A percentile compares a stretch with the other conserved stretches of the same genome.
Evolutionary conservation across 1,284 basidiomycete species (phyloP).

Genomic region (Cutaneotrichosporon mucoides): DNA sequence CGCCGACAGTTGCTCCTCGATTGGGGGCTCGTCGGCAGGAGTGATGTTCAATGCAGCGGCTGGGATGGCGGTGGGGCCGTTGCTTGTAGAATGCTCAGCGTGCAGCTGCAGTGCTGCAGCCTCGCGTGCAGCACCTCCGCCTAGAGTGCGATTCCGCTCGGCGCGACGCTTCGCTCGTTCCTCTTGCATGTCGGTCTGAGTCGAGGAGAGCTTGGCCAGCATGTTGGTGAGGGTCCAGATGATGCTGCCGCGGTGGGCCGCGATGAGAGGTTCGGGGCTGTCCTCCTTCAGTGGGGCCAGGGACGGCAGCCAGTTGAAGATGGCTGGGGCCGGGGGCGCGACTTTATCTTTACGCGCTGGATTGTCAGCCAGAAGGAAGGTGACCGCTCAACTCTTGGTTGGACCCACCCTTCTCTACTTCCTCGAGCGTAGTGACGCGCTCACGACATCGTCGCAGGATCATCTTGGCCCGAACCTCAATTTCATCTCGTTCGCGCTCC

Average conservation of each 20-base stretch:
- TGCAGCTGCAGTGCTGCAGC: conserved; percentile 19
- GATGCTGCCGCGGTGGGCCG: conserved; percentile 53
- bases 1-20: conserved; percentile 41
- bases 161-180: conserved; percentile 47
- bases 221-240: conserved; percentile 52
- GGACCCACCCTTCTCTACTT: conserved; percentile 49
- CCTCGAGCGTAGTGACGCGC: conserved; percentile 52
- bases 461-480: conserved; percentile 55
- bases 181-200: conserved; percentile 54
- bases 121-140: conserved; percentile 35
- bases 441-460: conserved; percentile 54
- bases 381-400: background rate
- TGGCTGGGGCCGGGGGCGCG: conserved; percentile 17
- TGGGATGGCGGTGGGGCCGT: background rate
- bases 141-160: conserved; percentile 41
- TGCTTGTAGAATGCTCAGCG: background rate
- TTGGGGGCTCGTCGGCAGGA: conserved; percentile 30
- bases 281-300: conserved; percentile 33
- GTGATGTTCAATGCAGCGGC: conserved; percentile 16
- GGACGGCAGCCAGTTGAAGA: conserved; percentile 44
- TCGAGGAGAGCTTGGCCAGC: conserved; percentile 49
- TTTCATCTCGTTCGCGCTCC: conserved; percentile 57
- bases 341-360: conserved; percentile 29
- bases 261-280: conserved; percentile 40
- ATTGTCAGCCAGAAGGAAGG: too few relatives aligned